phyloP scores from a whole-genome alignment of 2,329 filamentous ascomycete genomes.

The Fusarium sp. region DNA sequence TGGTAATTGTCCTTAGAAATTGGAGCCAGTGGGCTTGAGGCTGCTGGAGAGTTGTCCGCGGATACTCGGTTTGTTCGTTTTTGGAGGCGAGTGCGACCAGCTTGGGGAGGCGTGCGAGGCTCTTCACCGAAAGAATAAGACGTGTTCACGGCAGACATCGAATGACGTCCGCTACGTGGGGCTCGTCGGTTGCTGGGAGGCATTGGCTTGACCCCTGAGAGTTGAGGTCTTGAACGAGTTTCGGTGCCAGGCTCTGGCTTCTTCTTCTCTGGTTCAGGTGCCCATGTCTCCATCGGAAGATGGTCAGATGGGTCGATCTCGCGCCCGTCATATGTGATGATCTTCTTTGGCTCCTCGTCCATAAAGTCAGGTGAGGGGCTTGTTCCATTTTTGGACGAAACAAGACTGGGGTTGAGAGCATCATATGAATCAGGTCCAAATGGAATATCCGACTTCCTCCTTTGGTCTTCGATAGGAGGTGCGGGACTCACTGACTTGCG shows the following conservation, averaged over 20 bases:
- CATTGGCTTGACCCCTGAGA: conserved; percentile 65
- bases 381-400: conserved; percentile 45
- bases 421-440: conserved; percentile 83
- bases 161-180: conserved; percentile 63
- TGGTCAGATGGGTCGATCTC: conserved; percentile 86
- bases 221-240: conserved; percentile 56
- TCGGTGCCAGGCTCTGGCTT: conserved; percentile 47
- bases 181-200: conserved; percentile 62
- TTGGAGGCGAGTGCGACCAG: conserved; percentile 70
- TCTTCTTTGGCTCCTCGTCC: conserved; percentile 70
- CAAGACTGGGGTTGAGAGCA: conserved; percentile 71
- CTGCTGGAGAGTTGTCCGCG: conserved; percentile 51
- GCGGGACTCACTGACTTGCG: conserved; percentile 82
- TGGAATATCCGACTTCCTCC: conserved; percentile 70
- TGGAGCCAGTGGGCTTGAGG: conserved; percentile 63
- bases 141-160: conserved; percentile 54
- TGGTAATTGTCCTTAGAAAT: conserved; percentile 64
- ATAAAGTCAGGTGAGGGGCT: conserved; percentile 53
- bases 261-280: conserved; percentile 75
- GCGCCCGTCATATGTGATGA: conserved; percentile 79
- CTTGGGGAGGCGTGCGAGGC: conserved; percentile 49
- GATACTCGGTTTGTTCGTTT: conserved; percentile 67
- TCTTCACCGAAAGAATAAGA: conserved; percentile 49
- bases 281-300: conserved; percentile 80
- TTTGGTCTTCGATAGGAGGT: conserved; percentile 62